phyloP scores from a whole-genome alignment of 305 asterid genomes.

The Rubia peregrina region DNA sequence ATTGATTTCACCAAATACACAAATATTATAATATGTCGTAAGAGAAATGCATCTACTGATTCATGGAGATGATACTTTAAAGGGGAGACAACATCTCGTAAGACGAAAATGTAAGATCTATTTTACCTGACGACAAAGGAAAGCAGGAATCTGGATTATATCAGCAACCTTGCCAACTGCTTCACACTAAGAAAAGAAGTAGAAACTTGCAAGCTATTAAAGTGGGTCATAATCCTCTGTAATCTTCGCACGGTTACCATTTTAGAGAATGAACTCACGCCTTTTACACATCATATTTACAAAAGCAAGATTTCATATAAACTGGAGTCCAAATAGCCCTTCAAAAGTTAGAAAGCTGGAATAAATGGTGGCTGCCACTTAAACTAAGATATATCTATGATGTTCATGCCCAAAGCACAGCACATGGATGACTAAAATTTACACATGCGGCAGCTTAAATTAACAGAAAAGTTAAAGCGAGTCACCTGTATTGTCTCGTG shows the following conservation, averaged over 20 bases:
- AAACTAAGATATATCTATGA: neutral
- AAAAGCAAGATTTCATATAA: neutral
- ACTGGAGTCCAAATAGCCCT: neutral
- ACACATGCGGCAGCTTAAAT: neutral
- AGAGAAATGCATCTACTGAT: neutral
- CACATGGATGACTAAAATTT: slow-evolving; percentile 2
- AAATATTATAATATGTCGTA: neutral
- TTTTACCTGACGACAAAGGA: slow-evolving; percentile 83
- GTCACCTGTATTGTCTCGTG: slow-evolving; percentile 74
- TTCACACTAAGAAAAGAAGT: slow-evolving; percentile 57
- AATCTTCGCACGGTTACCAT: neutral
- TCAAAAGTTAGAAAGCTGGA: neutral
- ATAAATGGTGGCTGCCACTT: neutral
- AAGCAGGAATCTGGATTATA: slow-evolving; percentile 96
- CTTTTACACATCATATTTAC: neutral
- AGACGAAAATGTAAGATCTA: neutral
- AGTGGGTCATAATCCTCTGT: slow-evolving; percentile 1
- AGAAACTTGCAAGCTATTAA: neutral
- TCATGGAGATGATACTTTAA: neutral
- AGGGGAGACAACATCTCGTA: neutral
- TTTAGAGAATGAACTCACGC: neutral
- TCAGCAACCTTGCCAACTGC: slow-evolving; percentile 96
- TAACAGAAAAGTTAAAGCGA: neutral
- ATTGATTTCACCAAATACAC: neutral
- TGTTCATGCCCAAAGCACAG: neutral